Percentiles rank a stretch among this genome's conserved stretches.
Evolutionary conservation across 352 stramenopile species (phyloP).

Genomic region (Phytopythium vexans): DNA sequence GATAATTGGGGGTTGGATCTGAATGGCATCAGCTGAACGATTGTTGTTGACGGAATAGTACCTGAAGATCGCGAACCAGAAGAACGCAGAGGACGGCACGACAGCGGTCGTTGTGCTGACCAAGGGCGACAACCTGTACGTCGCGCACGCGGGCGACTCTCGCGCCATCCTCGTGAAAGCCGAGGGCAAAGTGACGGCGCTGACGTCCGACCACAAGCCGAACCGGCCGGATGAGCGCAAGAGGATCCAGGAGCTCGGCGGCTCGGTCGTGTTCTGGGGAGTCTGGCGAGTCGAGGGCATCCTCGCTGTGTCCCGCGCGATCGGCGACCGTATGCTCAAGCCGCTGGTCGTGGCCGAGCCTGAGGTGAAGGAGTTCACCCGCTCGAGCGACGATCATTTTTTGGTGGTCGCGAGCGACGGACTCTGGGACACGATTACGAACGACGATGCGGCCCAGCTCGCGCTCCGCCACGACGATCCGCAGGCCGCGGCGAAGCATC

Average conservation of each 20-base stretch:
- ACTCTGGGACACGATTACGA: slow-evolving; percentile 90
- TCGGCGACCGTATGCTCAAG: slow-evolving; percentile 92
- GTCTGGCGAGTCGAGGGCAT: slow-evolving; percentile 94
- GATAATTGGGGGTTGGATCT: background rate
- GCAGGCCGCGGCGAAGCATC: slow-evolving; percentile 63
- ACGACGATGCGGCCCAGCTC: slow-evolving; percentile 81
- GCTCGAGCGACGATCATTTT: slow-evolving; percentile 70
- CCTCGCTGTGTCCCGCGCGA: slow-evolving; percentile 89
- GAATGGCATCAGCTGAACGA: background rate
- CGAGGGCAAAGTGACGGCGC: slow-evolving; percentile 61
- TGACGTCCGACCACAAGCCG: slow-evolving; percentile 91
- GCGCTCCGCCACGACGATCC: slow-evolving; percentile 63
- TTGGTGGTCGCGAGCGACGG: slow-evolving; percentile 90
- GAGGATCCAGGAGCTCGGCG: slow-evolving; percentile 85
- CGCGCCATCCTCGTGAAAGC: slow-evolving; percentile 86
- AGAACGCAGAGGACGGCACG: slow-evolving; percentile 85
- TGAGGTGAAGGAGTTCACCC: slow-evolving; percentile 73
- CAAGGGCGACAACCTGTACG: slow-evolving; percentile 70
- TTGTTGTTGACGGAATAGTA: slow-evolving; percentile 31
- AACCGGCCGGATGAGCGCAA: slow-evolving; percentile 88
- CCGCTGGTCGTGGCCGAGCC: slow-evolving; percentile 90
- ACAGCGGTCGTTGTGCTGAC: slow-evolving; percentile 87
- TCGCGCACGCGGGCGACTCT: slow-evolving; percentile 90
- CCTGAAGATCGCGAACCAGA: slow-evolving; percentile 76
- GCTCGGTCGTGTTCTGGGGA: slow-evolving; percentile 89